A percentile compares a stretch with the other conserved stretches of the same genome.
These are phyloP conservation scores for Vicia sativa DNA, from an alignment of 306 rosid genomes.

Conservation along the genomic window DNA sequence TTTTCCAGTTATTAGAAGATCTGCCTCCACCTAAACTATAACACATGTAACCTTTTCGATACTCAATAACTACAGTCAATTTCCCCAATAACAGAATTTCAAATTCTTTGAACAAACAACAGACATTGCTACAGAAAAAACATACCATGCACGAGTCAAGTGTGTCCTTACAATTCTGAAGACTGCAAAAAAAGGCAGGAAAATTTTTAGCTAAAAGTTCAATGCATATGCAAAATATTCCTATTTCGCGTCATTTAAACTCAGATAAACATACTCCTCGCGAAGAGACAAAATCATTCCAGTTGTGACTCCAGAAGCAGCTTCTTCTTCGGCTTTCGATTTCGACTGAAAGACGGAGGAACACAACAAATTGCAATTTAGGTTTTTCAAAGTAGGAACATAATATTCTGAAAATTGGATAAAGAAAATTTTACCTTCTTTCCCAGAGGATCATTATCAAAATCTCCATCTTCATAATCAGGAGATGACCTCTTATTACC, in stretches of 20 bases:
- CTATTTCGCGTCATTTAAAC: neutral
- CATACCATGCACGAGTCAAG: constrained; percentile 80
- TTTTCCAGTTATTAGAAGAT: neutral
- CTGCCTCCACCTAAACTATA: neutral
- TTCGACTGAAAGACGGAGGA: constrained; percentile 47
- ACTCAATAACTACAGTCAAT: constrained; percentile 4
- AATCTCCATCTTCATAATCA: constrained; percentile 65
- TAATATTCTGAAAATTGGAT: neutral
- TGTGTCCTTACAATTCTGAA: constrained; percentile 65
- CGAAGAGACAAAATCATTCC: constrained; percentile 95
- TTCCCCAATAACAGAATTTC: constrained; percentile 13
- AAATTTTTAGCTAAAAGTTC: constrained; percentile 28
- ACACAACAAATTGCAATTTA: constrained; percentile 12
- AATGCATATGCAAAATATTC: neutral
- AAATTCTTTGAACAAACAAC: constrained; percentile 3
- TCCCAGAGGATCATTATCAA: constrained; percentile 53
- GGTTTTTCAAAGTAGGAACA: neutral
- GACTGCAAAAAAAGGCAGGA: constrained; percentile 58
- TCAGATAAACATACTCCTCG: constrained; percentile 73
- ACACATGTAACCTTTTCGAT: neutral
- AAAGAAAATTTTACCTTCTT: constrained; percentile 49
- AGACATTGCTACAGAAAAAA: constrained; percentile 28
- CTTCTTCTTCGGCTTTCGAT: constrained; percentile 74
- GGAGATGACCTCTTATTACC: constrained; percentile 73
- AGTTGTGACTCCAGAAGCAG: constrained; percentile 85